Percentiles rank a stretch among this genome's conserved stretches.
phyloP scores from a whole-genome alignment of 106 monocot genomes.

The Apostasia ramifera region DNA sequence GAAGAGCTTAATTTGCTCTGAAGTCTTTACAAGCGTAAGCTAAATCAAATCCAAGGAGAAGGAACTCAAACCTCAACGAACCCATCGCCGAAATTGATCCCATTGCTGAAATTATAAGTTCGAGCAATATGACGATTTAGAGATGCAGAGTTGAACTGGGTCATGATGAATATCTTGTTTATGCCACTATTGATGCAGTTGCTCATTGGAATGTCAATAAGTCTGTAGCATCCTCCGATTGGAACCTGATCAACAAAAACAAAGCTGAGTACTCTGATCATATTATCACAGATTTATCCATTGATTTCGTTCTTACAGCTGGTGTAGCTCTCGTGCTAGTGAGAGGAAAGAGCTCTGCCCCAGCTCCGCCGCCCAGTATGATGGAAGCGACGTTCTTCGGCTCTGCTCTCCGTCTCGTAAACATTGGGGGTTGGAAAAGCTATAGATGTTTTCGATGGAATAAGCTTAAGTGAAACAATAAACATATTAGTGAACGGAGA shows the following conservation, averaged over 20 bases:
- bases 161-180: slow-evolving; percentile 87
- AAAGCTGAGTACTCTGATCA: slow-evolving; percentile 4
- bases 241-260: slow-evolving; percentile 50
- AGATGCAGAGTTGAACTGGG: slow-evolving; percentile 85
- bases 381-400: slow-evolving; percentile 71
- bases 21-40: neutral
- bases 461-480: no score
- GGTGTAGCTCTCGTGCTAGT: slow-evolving; percentile 81
- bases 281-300: neutral
- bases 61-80: slow-evolving; percentile 62
- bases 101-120: slow-evolving; percentile 70
- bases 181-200: slow-evolving; percentile 95
- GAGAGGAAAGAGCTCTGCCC: slow-evolving; percentile 72
- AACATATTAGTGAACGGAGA: neutral
- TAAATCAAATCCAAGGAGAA: neutral
- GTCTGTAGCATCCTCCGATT: slow-evolving; percentile 76
- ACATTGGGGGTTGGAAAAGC: slow-evolving; percentile 48
- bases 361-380: slow-evolving; percentile 81
- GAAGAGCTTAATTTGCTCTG: neutral
- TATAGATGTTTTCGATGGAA: slow-evolving; percentile 9
- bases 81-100: slow-evolving; percentile 68
- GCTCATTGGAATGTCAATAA: slow-evolving; percentile 89
- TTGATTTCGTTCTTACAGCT: slow-evolving; percentile 46
- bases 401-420: slow-evolving; percentile 34
- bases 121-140: slow-evolving; percentile 78